A percentile compares a stretch with the other conserved stretches of the same genome.
phyloP scores from a whole-genome alignment of 305 asterid species.

The Stenogyne calaminthoides region DNA sequence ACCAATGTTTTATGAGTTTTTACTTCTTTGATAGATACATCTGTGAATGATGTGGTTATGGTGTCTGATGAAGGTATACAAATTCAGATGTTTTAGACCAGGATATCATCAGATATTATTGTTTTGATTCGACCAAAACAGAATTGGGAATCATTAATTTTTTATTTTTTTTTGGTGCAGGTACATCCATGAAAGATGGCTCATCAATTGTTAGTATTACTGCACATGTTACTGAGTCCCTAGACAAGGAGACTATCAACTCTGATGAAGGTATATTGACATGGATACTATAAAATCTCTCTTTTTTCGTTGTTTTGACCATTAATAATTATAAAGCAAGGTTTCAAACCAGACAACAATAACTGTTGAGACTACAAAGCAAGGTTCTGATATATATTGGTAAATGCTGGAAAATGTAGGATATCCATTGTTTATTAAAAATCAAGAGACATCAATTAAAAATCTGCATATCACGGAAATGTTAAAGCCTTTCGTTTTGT shows the following conservation, averaged over 20 bases:
- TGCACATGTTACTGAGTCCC: constrained; percentile 15
- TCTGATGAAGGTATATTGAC: constrained; percentile 33
- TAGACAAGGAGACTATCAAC: constrained; percentile 13
- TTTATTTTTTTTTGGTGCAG: constrained; percentile 24
- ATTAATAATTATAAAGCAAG: no score
- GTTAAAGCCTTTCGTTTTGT: neutral
- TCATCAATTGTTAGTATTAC: constrained; percentile 12
- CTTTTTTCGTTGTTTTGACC: neutral
- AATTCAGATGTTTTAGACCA: neutral
- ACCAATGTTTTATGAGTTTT: neutral
- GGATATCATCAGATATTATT: neutral
- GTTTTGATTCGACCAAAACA: neutral
- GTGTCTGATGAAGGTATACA: constrained; percentile 32
- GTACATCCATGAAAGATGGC: constrained; percentile 9
- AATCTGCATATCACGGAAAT: neutral
- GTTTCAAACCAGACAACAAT: neutral
- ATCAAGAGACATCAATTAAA: neutral
- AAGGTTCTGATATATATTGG: neutral
- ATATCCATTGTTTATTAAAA: neutral
- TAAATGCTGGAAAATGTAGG: neutral
- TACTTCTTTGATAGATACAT: constrained; percentile 33
- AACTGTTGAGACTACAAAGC: neutral
- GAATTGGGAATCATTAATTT: neutral
- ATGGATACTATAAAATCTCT: neutral
- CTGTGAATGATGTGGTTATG: constrained; percentile 14